Evolutionary conservation across 106 monocot genomes (phyloP), one percentile per base, ranked within the genome.

Genomic region (Platanthera zijinensis): DNA sequence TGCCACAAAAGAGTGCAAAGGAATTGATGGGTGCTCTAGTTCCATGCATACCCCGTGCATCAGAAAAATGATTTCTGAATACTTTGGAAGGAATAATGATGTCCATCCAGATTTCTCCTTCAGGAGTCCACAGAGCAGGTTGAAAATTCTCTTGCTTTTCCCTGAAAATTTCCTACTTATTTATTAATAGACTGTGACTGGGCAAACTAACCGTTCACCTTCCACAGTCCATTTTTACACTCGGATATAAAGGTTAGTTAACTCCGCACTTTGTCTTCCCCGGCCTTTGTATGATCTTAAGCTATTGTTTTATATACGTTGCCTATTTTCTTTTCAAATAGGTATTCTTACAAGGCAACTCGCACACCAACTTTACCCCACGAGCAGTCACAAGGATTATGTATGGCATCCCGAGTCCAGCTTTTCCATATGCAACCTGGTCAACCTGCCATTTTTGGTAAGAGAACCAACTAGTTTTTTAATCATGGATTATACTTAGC

Each of bases 371-470:
- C 53, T 99, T 99, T 75, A 99, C 91, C 7, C 94, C 97, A 63
- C 87, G 97, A 84, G 93, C 97, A 79, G 87, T 94, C 76, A 86
- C 97, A 57, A 89, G 97, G 75, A 99, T 99, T 75, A 88, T 94
- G 97, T 91, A 99, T 82, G 97, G 97, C 81, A 92, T 99, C 54
- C 72, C 97, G 48, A 99, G 97, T 82, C 97, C 97, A 67, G 87
- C 92, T 78, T 99, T 92, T 81, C 89, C 97, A 63, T 84, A 87
- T 57, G 73, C 88, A 76, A 91, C 72, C 74, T 99, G 97, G 97
- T 85, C 86, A 0, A 91, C 85, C 56, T 78, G 87, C 50, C 93
- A 99, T 82, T 94, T 99, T 80, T 99, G 97, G 96, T 97, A 87
- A 22, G 14, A 66, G 72, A 17, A 61, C 69, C 39, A 46, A 77